Base-by-base conservation (phyloP, 768 basidiomycete species). In the Tricholoma matsutake region DNA sequence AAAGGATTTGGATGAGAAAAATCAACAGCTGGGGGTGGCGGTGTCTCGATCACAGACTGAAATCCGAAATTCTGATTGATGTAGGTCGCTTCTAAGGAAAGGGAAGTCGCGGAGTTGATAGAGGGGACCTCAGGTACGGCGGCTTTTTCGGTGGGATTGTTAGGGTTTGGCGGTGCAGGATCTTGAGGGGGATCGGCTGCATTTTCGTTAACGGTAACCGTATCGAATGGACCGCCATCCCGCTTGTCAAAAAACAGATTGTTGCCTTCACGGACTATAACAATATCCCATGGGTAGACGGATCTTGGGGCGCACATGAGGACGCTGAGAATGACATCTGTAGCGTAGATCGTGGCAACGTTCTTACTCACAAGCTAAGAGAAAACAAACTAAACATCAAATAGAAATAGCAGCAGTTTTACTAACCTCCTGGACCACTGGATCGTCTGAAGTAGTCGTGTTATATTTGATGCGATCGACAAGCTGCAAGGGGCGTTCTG, bases 31-130 rank as follows among this genome's bases (percentile, higher is more conserved):
- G 83, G 78, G 0, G 86, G 84, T 6, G 84, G 83, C 2, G 80
- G 68, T 31, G 73, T 83, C 73, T 96, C 94, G 58, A 85, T 81
- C 47, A 96, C 96, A 47, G 92, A 89, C 75, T 99, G 97, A 84
- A 96, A 97, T 25, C 91, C 88, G 69, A 98, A 99, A 76, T 98
- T 98, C 72, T 96, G 94, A 79, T 98, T 98, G 80, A 99, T 94
- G 76, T 96, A 98, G 28, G 96, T 98, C 5, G 97, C 97, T 75
- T 99, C 97, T 34, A 98, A 83, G 0, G 96, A 96, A 28, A 99
- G 81, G 0, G 93, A 94, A 4, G 92, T 92, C 1, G 95, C 92
- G 5, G 93, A 86, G 77, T 99, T 99, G 75, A 98, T 94, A 4
- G 91, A 85, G 6, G 92, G 89, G 1, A 82, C 78, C 65, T 96